phyloP scores from a whole-genome alignment of 805 yeast species.

The Metschnikowia baotianmanensis region DNA sequence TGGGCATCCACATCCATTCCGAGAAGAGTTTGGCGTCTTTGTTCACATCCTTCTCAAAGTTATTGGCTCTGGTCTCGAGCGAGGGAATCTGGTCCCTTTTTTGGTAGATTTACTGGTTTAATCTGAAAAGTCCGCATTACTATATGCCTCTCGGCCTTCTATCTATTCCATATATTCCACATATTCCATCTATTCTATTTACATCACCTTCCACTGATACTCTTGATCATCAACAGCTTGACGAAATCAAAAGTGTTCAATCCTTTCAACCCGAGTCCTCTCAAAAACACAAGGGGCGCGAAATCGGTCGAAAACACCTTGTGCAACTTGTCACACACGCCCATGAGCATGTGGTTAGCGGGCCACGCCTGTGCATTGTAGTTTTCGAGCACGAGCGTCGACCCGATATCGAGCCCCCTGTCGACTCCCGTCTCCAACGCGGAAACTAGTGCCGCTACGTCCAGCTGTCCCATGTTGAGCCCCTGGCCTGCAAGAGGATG shows the following conservation, averaged over 20 bases:
- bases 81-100: too few relatives aligned
- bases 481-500: conserved; percentile 99
- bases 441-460: conserved; percentile 66
- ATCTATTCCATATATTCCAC: background rate
- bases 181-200: background rate
- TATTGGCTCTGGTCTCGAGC: too few relatives aligned
- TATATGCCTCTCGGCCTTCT: background rate
- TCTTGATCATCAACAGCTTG: conserved; percentile 65
- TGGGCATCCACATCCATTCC: too few relatives aligned
- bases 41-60: too few relatives aligned
- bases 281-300: conserved; percentile 67
- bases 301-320: conserved; percentile 76
- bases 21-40: too few relatives aligned
- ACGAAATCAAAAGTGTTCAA: conserved; percentile 62
- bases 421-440: conserved; percentile 68
- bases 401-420: conserved; percentile 88
- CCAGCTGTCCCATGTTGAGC: conserved; percentile 94
- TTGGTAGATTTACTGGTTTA: too few relatives aligned
- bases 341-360: conserved; percentile 73
- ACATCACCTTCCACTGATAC: conserved; percentile 30
- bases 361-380: conserved; percentile 84
- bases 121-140: background rate
- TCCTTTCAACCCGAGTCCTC: conserved; percentile 73
- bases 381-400: conserved; percentile 75
- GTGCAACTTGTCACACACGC: conserved; percentile 89